Base-by-base conservation (phyloP, 2,329 filamentous ascomycete species). In the Trichocomaceae sp. region DNA sequence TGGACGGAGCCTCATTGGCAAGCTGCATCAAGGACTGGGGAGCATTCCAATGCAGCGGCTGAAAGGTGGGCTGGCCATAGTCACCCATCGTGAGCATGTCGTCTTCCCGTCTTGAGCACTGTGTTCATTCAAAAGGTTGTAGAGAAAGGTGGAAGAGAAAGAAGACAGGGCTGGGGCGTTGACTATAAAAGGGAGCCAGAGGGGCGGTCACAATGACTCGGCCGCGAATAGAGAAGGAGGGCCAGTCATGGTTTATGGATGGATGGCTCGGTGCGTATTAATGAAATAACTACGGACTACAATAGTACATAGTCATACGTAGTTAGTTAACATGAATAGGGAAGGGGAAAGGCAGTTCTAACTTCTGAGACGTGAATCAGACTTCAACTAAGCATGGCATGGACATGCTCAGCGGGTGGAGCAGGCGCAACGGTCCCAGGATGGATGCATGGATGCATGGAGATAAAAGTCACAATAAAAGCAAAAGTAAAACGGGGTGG, bases 1-100 rank as follows among this genome's bases (percentile, higher is more conserved):
- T 67, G 78, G 78, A 61, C 19, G 63, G 59, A 60, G 77, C 75
- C 59, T 74, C 77, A 8, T 65, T 65, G 15, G 54, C 50, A 54
- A 67, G 61, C n/a, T n/a, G n/a, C 23, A 58, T 62, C 39, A 61
- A 54, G 26, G 62, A 60, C 47, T 57, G 59, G 60, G 59, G 64
- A 53, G 55, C 52, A 46, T 56, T 52, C 67, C 68, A 69, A 57
- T 64, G 63, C 6, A 67, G 58, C 60, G 64, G 47, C 58, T 58
- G 54, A 61, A 64, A 61, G 47, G 62, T 62, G 47, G 61, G 61
- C 58, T 66, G 62, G 56, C 61, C 66, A 52, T 58, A 64, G 58
- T 67, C 58, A 60, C 63, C 64, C 69, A 71, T 45, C n/a, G 10
- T 20, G 37, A 22, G 17, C 17, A 23, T 54, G 52, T 22, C 29